Conservation (phyloP, 140 eudicot genomes). For the Flaveria floridana region DNA sequence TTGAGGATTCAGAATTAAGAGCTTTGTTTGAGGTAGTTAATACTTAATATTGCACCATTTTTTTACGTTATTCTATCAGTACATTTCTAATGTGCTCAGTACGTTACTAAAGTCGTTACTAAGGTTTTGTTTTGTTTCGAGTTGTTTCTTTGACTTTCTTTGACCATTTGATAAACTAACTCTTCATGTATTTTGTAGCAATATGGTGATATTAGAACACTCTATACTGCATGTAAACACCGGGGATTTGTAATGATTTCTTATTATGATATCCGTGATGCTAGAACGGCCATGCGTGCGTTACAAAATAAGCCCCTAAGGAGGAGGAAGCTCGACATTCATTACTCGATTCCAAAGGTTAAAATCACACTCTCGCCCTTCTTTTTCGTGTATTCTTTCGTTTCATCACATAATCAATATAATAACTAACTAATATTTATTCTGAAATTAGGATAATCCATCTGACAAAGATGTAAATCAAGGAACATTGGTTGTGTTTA, state of each 20-base stretch:
- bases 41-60: neutral
- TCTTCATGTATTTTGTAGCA: slow-evolving; percentile 45
- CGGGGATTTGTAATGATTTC: slow-evolving; percentile 98
- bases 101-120: neutral
- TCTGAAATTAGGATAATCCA: slow-evolving; percentile 59
- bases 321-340: slow-evolving; percentile 87
- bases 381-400: neutral
- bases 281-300: slow-evolving; percentile 80
- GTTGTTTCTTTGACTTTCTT: neutral
- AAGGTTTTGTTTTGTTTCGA: neutral
- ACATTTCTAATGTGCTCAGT: neutral
- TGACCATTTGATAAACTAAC: slow-evolving; percentile 24
- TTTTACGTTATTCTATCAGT: neutral
- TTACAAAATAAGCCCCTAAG: slow-evolving; percentile 78
- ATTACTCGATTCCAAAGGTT: slow-evolving; percentile 97
- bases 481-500: slow-evolving; percentile 75
- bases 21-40: slow-evolving; percentile 64
- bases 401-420: neutral
- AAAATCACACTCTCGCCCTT: neutral
- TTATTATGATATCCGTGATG: slow-evolving; percentile 86
- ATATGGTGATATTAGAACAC: slow-evolving; percentile 86
- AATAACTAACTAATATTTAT: neutral
- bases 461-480: slow-evolving; percentile 82
- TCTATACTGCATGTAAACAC: slow-evolving; percentile 90
- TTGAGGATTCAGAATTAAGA: slow-evolving; percentile 72